Evolutionary conservation across 2,329 filamentous ascomycete species (phyloP).

Genomic region (Amesomyces nigricolor): DNA sequence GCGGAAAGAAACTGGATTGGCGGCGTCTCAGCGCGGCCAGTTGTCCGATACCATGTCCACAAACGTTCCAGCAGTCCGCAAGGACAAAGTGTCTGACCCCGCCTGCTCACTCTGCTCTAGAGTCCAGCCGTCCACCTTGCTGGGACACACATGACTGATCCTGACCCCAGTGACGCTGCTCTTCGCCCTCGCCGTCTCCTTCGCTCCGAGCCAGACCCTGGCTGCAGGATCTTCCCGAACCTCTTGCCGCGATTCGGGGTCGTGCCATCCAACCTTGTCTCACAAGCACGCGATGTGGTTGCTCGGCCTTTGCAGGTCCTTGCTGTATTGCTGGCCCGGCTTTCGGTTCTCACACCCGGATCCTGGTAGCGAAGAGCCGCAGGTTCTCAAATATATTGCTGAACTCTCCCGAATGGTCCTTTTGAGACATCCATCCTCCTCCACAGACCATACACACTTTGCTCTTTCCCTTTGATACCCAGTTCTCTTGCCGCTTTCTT

Average conservation of each 20-base stretch:
- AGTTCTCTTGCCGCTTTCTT: constrained; percentile 1
- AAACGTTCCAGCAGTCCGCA: not conserved
- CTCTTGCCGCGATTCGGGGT: constrained; percentile 20
- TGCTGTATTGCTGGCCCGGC: constrained; percentile 8
- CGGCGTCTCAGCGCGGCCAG: not conserved
- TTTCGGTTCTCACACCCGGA: constrained; percentile 20
- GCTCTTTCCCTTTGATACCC: constrained; percentile 15
- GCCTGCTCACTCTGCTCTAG: not conserved
- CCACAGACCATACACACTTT: not conserved
- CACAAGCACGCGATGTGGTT: constrained; percentile 6
- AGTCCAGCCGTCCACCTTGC: constrained; percentile 8
- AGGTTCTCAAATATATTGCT: constrained; percentile 19
- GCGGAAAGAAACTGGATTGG: not conserved
- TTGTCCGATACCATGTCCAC: not conserved
- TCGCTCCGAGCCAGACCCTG: constrained; percentile 14
- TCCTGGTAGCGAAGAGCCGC: constrained; percentile 14
- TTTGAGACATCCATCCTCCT: constrained; percentile 1
- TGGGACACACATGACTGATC: not conserved
- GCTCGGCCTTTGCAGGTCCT: constrained; percentile 2
- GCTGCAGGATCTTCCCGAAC: constrained; percentile 19
- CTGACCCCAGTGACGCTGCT: not conserved
- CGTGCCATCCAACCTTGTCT: constrained; percentile 9
- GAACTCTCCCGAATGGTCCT: not conserved
- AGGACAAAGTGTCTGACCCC: not conserved
- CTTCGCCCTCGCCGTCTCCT: constrained; percentile 12